phyloP scores from a whole-genome alignment of 345 rosid genomes.

The Punica granatum region DNA sequence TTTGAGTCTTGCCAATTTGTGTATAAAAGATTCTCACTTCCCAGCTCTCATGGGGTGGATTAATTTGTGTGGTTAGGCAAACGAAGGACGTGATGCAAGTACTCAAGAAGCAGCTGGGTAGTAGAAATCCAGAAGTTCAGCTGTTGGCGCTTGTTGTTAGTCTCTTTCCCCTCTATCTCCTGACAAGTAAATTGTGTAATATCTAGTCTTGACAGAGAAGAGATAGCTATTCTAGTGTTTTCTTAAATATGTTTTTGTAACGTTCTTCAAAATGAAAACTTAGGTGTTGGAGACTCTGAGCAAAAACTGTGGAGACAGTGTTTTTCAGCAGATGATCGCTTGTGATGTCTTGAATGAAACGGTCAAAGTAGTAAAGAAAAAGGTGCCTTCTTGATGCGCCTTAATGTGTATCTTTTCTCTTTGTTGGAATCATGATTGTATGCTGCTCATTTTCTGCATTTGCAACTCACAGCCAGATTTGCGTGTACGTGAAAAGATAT shows the following conservation, averaged over 20 bases:
- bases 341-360: slow-evolving; percentile 87
- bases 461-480: slow-evolving; percentile 71
- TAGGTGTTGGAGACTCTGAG: slow-evolving; percentile 90
- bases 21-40: not conserved
- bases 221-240: not conserved
- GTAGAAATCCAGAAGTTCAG: slow-evolving; percentile 85
- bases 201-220: not conserved
- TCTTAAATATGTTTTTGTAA: not conserved
- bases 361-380: slow-evolving; percentile 91
- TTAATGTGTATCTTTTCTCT: not conserved
- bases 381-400: slow-evolving; percentile 37
- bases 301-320: slow-evolving; percentile 87
- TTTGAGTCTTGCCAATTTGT: not conserved
- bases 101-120: slow-evolving; percentile 83
- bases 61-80: slow-evolving; percentile 42
- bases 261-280: not conserved
- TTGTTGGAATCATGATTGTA: not conserved
- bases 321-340: slow-evolving; percentile 70
- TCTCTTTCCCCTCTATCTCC: slow-evolving; percentile 13
- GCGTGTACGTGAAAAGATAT: slow-evolving; percentile 85
- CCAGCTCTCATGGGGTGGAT: not conserved
- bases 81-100: slow-evolving; percentile 82
- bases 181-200: not conserved
- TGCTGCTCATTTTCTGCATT: slow-evolving; percentile 1
- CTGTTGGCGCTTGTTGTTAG: slow-evolving; percentile 83